These are phyloP conservation scores for Steccherinum ochraceum DNA, from an alignment of 768 basidiomycete species.

Conservation along the genomic window DNA sequence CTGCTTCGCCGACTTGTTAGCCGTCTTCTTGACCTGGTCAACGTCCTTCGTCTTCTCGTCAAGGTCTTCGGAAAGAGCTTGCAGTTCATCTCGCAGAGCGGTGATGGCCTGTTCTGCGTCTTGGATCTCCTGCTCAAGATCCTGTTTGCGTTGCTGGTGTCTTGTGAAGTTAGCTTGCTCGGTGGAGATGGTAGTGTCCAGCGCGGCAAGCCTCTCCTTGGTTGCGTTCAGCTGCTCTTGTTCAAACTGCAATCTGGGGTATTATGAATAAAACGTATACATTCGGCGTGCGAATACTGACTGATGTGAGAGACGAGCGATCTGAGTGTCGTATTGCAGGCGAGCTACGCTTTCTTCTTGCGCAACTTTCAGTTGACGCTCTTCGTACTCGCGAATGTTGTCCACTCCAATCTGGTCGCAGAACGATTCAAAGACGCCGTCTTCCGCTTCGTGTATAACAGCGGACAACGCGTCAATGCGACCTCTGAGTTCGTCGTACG, in stretches of 20 bases:
- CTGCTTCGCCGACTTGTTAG: constrained; percentile 61
- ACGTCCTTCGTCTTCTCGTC: constrained; percentile 72
- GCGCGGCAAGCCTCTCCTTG: constrained; percentile 52
- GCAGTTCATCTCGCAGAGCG: constrained; percentile 55
- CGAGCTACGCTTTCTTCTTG: constrained; percentile 85
- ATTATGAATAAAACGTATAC: constrained; percentile 1
- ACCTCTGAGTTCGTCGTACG: constrained; percentile 44
- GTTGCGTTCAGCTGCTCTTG: constrained; percentile 62
- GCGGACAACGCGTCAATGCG: constrained; percentile 49
- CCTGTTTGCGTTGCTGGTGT: constrained; percentile 47
- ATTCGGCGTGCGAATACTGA: constrained; percentile 22
- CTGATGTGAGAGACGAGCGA: constrained; percentile 83
- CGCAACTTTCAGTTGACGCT: constrained; percentile 81
- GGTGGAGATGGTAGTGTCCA: constrained; percentile 43
- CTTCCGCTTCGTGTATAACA: constrained; percentile 73
- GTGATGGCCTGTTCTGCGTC: constrained; percentile 49
- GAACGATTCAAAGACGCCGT: constrained; percentile 69
- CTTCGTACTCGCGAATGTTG: constrained; percentile 91
- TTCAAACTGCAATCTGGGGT: constrained; percentile 70
- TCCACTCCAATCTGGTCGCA: constrained; percentile 72
- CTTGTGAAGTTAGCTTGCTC: constrained; percentile 50
- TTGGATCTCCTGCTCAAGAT: constrained; percentile 54
- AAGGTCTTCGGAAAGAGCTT: constrained; percentile 51
- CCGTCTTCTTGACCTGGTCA: constrained; percentile 68
- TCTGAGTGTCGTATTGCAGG: constrained; percentile 78